phyloP scores from a whole-genome alignment of 1,284 basidiomycete genomes.

The Malassezia nana region DNA sequence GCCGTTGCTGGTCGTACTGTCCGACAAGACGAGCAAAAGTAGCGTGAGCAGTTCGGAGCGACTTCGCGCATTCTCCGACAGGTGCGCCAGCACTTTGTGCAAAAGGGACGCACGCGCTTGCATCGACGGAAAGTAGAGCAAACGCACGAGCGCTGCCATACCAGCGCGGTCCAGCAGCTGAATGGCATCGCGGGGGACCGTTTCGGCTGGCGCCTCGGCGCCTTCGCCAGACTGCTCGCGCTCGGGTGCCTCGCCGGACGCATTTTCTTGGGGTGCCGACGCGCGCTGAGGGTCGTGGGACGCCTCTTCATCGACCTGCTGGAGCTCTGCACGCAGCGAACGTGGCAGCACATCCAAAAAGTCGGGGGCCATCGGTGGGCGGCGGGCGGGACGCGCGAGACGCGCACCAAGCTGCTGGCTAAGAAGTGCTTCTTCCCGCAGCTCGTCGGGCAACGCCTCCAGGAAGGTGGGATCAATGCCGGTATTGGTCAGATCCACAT shows the following conservation, averaged over 20 bases:
- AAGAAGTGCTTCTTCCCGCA: constrained; percentile 85
- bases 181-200: constrained; percentile 61
- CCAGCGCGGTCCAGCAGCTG: constrained; percentile 85
- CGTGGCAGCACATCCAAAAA: constrained; percentile 93
- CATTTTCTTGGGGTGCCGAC: background rate
- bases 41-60: constrained; percentile 85
- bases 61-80: constrained; percentile 89
- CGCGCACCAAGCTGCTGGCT: constrained; percentile 88
- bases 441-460: constrained; percentile 93
- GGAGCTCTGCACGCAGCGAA: constrained; percentile 75
- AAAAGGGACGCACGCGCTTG: constrained; percentile 67
- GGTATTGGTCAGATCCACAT: constrained; percentile 96
- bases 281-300: background rate
- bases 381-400: constrained; percentile 49
- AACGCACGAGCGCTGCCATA: constrained; percentile 76
- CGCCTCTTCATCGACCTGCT: constrained; percentile 46
- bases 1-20: constrained; percentile 81
- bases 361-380: constrained; percentile 65
- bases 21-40: constrained; percentile 80
- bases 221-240: background rate
- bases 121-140: constrained; percentile 92
- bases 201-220: background rate
- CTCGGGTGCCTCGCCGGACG: background rate
- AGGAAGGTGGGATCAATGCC: constrained; percentile 97
- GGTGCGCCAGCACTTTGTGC: constrained; percentile 80